phyloP scores from a whole-genome alignment of 2,329 filamentous ascomycete species.

The Aurifilum marmelostoma region DNA sequence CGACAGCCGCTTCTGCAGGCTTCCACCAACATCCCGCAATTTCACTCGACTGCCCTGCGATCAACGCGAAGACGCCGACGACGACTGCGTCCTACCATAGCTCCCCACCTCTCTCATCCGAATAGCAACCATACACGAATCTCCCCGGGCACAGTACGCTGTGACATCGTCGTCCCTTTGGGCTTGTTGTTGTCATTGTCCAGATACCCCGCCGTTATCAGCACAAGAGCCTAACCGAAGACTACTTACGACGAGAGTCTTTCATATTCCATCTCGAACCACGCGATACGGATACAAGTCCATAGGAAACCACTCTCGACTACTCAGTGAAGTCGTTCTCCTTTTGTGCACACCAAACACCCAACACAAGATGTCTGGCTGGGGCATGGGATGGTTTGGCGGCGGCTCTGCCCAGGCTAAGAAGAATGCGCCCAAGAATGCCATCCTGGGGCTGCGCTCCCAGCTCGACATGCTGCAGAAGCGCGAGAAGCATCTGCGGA shows the following conservation, averaged over 20 bases:
- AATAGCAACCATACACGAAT: background rate
- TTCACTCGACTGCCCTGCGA: conserved; percentile 21
- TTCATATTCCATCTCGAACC: background rate
- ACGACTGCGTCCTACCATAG: conserved; percentile 9
- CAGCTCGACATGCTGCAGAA: conserved; percentile 98
- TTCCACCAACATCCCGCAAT: conserved; percentile 17
- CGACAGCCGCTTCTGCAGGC: conserved; percentile 22
- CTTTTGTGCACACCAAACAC: conserved; percentile 4
- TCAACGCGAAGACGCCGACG: conserved; percentile 18
- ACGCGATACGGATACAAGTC: conserved; percentile 21
- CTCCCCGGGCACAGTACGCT: conserved; percentile 10
- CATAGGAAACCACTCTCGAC: background rate
- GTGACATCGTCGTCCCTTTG: background rate
- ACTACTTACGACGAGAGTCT: conserved; percentile 21
- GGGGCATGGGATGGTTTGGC: conserved; percentile 84
- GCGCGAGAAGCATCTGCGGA: conserved; percentile 87
- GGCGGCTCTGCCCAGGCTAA: conserved; percentile 82
- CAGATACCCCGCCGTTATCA: conserved; percentile 24
- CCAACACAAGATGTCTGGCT: conserved; percentile 56
- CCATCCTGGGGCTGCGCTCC: conserved; percentile 82
- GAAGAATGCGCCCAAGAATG: conserved; percentile 95
- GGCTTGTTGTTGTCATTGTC: conserved; percentile 1
- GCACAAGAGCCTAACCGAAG: conserved; percentile 8
- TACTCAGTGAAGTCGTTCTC: background rate
- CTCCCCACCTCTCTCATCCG: background rate